Base-by-base conservation (phyloP, 1,284 basidiomycete species). In the Ganoderma lingzhi region DNA sequence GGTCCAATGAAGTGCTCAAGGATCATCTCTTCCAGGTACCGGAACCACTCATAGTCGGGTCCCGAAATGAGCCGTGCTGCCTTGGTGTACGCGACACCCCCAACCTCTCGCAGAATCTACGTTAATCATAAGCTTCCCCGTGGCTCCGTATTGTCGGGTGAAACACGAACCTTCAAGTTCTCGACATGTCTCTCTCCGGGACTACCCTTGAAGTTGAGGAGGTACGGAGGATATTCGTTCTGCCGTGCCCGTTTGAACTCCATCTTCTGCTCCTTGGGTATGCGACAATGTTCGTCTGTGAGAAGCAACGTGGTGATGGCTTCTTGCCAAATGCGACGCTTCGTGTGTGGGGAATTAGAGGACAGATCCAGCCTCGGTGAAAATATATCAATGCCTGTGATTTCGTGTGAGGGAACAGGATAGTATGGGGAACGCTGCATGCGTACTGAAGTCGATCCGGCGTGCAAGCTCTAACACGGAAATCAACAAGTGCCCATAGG, bases 281-380 rank as follows among this genome's bases (percentile, higher is more conserved):
- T 94, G 45, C 83, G 82, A 74, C 87, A 90, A 45, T 87, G 85
- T 0, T 86, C 82, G 68, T 82, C 86, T 1, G 90, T 90, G 35
- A 95, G 83, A 17, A 95, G 79, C 6, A 96, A 80, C 0, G 89
- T 88, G 0, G 91, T 88, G 37, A 95, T 83, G 8, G 92, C 87
- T 78, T 96, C 94, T 76, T 95, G 91, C 93, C 93, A 94, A n/a
- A 95, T 91, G 6, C 94, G 86, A 14, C 93, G 86, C 70, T 85
- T 88, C 48, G 88, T 84, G 76, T 96, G 93, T 17, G 87, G 83
- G 2, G 88, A 90, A 1, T 87, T 81, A 30, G 87, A 79, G 0
- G 88, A 86, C 56, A 91, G 79, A 78, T 94, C 89, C 69, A 95
- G 79, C 14, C 90, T 82, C 37, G 92, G 91, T n/a, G 92, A 93